Evolutionary conservation across 2,329 filamentous ascomycete species (phyloP).

Genomic region (Tolypocladium paradoxum): DNA sequence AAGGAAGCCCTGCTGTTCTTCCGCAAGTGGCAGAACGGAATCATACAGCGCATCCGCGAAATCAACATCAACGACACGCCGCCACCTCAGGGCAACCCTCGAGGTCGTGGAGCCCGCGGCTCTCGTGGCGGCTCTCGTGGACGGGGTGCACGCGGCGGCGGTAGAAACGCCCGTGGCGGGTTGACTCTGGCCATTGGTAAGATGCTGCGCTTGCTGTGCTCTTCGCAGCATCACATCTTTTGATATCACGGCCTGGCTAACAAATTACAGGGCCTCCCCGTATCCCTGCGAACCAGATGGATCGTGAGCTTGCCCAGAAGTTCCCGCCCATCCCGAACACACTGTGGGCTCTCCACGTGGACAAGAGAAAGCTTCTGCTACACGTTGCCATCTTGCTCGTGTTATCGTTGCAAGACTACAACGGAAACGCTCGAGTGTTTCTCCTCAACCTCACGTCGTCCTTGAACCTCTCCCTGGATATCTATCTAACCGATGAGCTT

Average conservation of each 20-base stretch:
- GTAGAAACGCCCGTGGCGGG: slow-evolving; percentile 15
- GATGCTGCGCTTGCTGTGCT: slow-evolving; percentile 3
- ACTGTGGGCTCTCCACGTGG: slow-evolving; percentile 46
- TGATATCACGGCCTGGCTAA: background rate
- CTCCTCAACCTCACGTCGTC: slow-evolving; percentile 61
- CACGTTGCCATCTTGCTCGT: slow-evolving; percentile 63
- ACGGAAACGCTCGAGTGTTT: slow-evolving; percentile 60
- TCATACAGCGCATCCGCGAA: slow-evolving; percentile 61
- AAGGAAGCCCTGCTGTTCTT: slow-evolving; percentile 61
- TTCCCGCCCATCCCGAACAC: slow-evolving; percentile 51
- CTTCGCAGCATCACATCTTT: background rate
- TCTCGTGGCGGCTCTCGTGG: slow-evolving; percentile 12
- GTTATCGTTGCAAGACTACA: slow-evolving; percentile 69
- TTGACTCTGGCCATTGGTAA: slow-evolving; percentile 26
- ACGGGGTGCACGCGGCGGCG: slow-evolving; percentile 19
- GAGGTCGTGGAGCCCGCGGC: slow-evolving; percentile 25
- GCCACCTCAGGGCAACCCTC: slow-evolving; percentile 9
- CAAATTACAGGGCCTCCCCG: slow-evolving; percentile 25
- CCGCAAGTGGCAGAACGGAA: slow-evolving; percentile 65
- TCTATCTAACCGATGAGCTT: slow-evolving; percentile 61
- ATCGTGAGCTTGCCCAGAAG: slow-evolving; percentile 35
- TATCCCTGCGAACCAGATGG: slow-evolving; percentile 29
- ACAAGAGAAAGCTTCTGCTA: slow-evolving; percentile 56
- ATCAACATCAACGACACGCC: slow-evolving; percentile 41
- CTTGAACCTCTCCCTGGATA: slow-evolving; percentile 52